A percentile compares a stretch with the other conserved stretches of the same genome.
Evolutionary conservation across 257 asterid genomes (phyloP).

Genomic region (Perilla frutescens): DNA sequence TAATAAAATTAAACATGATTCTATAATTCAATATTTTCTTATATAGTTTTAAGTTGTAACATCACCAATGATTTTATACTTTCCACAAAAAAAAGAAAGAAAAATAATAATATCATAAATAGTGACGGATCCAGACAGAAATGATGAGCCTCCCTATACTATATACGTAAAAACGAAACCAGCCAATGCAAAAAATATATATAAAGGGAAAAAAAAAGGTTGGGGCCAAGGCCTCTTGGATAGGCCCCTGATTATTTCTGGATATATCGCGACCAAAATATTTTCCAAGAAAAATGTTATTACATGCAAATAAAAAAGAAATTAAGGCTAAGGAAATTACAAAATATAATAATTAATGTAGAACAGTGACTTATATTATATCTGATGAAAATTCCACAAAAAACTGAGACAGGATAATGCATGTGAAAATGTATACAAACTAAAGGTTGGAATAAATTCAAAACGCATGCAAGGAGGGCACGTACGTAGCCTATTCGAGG

Average conservation of each 20-base stretch:
- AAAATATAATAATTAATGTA: background rate
- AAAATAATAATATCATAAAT: no score
- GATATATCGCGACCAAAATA: background rate
- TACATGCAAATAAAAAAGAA: no score
- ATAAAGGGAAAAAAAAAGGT: no score
- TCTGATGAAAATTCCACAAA: background rate
- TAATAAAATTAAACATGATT: background rate
- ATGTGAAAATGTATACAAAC: conserved; percentile 12
- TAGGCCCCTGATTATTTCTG: no score
- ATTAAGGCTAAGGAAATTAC: no score
- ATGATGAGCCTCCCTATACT: no score
- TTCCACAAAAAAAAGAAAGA: background rate
- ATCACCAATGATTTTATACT: conserved; percentile 27
- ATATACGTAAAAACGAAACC: no score
- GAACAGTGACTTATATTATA: background rate
- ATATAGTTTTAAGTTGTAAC: background rate
- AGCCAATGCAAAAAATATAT: no score
- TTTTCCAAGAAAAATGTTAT: conserved; percentile 9
- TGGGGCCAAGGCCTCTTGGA: no score
- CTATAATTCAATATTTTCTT: background rate
- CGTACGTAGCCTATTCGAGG: conserved; percentile 35
- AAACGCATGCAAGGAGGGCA: conserved; percentile 35
- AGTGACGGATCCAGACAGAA: no score
- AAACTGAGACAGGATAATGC: conserved; percentile 36
- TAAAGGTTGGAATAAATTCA: conserved; percentile 44